Percentiles rank a stretch among this genome's conserved stretches.
Evolutionary conservation across 2,329 filamentous ascomycete species (phyloP).

Genomic region (Botryosphaeria agaves): DNA sequence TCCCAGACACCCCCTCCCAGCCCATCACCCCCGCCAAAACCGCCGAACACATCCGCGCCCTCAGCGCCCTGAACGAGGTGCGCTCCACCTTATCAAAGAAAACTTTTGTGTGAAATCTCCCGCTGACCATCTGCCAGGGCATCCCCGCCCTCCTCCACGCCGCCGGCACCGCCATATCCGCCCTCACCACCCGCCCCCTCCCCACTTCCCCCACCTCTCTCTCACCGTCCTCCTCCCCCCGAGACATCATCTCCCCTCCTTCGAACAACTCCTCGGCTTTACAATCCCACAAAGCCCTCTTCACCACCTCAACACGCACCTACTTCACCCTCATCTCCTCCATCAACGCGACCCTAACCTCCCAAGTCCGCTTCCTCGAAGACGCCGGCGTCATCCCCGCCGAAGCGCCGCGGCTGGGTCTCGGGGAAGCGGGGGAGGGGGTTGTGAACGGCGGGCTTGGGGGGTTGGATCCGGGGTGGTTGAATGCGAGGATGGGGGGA

Average conservation of each 20-base stretch:
- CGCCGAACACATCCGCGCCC: conserved; percentile 62
- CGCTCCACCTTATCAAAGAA: no score
- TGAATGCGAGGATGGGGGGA: conserved; percentile 72
- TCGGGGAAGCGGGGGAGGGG: conserved; percentile 4
- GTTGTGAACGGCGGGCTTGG: conserved; percentile 29
- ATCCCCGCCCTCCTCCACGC: conserved; percentile 37
- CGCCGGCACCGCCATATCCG: conserved; percentile 44
- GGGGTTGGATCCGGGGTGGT: conserved; percentile 65
- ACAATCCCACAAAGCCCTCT: conserved; percentile 39
- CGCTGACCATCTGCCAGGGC: no score
- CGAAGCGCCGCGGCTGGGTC: conserved; percentile 15
- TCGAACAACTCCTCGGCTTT: conserved; percentile 32
- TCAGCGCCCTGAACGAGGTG: conserved; percentile 63
- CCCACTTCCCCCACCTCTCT: conserved; percentile 8
- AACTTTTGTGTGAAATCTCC: no score
- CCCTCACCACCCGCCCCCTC: conserved; percentile 36
- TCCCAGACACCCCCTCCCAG: no score
- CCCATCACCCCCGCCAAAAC: conserved; percentile 16
- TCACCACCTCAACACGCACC: conserved; percentile 35
- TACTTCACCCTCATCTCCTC: conserved; percentile 60
- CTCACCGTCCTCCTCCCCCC: background rate
- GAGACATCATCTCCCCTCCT: conserved; percentile 23
- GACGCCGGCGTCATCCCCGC: conserved; percentile 56
- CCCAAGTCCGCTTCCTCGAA: conserved; percentile 63
- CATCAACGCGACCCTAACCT: conserved; percentile 56